Evolutionary conservation across 2,329 filamentous ascomycete genomes (phyloP).

Genomic region (Penicillium expansum): DNA sequence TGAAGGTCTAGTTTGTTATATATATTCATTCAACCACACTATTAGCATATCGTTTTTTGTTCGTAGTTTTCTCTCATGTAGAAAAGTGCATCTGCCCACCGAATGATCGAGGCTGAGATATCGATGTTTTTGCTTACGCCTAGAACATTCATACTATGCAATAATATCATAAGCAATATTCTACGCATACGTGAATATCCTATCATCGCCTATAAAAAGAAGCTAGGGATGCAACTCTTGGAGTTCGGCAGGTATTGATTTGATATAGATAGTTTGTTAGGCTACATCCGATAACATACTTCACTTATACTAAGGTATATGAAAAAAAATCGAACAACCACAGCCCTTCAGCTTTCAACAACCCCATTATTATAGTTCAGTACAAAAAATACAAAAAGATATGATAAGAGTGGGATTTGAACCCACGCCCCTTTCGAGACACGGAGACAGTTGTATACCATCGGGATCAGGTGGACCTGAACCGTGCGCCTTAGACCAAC

Average conservation of each 20-base stretch:
- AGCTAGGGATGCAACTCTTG: background rate
- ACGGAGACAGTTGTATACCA: conserved; percentile 13
- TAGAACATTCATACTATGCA: background rate
- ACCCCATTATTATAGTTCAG: too few relatives aligned
- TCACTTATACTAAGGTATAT: too few relatives aligned
- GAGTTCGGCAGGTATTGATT: background rate
- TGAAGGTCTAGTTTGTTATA: background rate
- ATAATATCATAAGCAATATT: background rate
- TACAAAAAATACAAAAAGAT: too few relatives aligned
- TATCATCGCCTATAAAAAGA: background rate
- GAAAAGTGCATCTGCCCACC: background rate
- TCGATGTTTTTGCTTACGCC: background rate
- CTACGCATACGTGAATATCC: background rate
- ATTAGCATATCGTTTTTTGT: background rate
- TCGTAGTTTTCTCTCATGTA: background rate
- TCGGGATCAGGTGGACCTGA: conserved; percentile 31
- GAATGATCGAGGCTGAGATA: background rate
- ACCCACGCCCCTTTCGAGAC: conserved; percentile 15
- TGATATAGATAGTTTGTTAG: too few relatives aligned
- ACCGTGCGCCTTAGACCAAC: conserved; percentile 38
- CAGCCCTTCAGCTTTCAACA: background rate
- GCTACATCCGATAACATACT: background rate
- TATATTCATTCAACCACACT: background rate
- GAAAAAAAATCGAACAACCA: background rate
- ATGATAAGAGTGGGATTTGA: conserved; percentile 16